These are phyloP conservation scores for Suillus brevipes DNA, from an alignment of 768 basidiomycete species.

Conservation along the genomic window DNA sequence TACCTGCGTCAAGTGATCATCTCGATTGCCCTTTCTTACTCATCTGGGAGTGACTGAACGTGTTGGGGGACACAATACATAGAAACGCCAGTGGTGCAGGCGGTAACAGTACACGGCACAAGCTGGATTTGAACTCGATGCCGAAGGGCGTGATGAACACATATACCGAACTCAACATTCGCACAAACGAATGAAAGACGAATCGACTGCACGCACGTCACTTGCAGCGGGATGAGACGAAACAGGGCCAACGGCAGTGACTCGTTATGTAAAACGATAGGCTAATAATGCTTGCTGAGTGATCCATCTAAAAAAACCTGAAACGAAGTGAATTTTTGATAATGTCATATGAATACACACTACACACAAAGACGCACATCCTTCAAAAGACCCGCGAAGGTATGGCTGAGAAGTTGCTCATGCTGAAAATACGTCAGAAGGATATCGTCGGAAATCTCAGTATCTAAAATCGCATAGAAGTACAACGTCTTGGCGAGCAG, in stretches of 20 bases:
- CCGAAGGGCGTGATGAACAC: too few relatives aligned
- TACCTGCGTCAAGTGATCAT: too few relatives aligned
- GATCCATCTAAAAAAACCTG: neutral
- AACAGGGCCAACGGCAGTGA: neutral
- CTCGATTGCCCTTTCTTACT: too few relatives aligned
- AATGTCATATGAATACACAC: neutral
- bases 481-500: neutral
- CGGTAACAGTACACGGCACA: too few relatives aligned
- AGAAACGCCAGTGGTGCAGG: too few relatives aligned
- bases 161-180: too few relatives aligned
- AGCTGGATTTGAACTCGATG: too few relatives aligned
- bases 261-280: neutral
- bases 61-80: too few relatives aligned
- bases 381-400: neutral
- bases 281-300: neutral
- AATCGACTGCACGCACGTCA: slow-evolving; percentile 14
- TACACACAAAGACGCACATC: neutral
- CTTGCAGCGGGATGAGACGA: slow-evolving; percentile 21
- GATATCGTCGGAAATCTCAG: neutral
- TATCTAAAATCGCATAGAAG: neutral
- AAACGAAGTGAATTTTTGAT: neutral
- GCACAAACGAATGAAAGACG: slow-evolving; percentile 17
- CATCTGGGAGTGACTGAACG: too few relatives aligned
- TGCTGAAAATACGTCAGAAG: neutral
- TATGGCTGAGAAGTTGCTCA: neutral